These are phyloP conservation scores for Pseudocercospora macadamiae DNA, from an alignment of 2,329 filamentous ascomycete species.

Conservation along the genomic window DNA sequence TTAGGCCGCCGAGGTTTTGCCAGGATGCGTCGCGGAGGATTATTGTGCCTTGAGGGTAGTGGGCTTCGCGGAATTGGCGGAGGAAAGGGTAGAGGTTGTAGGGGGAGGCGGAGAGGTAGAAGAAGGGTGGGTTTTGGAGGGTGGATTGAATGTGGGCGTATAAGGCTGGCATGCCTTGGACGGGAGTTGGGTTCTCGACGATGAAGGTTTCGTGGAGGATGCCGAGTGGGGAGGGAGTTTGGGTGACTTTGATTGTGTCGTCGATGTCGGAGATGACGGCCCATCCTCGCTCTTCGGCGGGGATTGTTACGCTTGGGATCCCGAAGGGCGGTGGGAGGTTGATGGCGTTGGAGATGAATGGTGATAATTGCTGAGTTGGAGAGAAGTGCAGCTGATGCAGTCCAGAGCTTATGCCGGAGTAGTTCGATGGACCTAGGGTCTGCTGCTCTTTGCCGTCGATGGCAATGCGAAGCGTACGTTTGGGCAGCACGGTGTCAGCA, in stretches of 20 bases:
- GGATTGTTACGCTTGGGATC: slow-evolving; percentile 68
- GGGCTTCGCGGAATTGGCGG: slow-evolving; percentile 67
- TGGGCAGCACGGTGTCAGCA: slow-evolving; percentile 73
- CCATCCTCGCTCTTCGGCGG: slow-evolving; percentile 79
- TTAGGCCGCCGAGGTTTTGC: slow-evolving; percentile 79
- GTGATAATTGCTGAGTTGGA: slow-evolving; percentile 14
- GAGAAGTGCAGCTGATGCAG: slow-evolving; percentile 35
- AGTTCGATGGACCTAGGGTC: slow-evolving; percentile 39
- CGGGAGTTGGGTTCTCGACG: slow-evolving; percentile 66
- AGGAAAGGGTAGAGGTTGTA: slow-evolving; percentile 94
- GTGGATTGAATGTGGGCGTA: slow-evolving; percentile 67
- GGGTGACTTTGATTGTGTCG: slow-evolving; percentile 91
- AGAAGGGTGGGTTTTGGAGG: slow-evolving; percentile 71
- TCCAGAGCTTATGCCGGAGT: slow-evolving; percentile 38
- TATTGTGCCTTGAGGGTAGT: slow-evolving; percentile 78
- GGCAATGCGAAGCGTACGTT: slow-evolving; percentile 66
- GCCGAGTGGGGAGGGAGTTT: slow-evolving; percentile 76
- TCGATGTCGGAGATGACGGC: slow-evolving; percentile 86
- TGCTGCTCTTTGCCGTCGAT: slow-evolving; percentile 51
- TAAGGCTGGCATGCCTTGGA: slow-evolving; percentile 81
- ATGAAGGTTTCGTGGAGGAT: slow-evolving; percentile 85
- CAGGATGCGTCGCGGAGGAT: slow-evolving; percentile 83
- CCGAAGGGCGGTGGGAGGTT: slow-evolving; percentile 39
- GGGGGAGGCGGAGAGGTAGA: slow-evolving; percentile 90
- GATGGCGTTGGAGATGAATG: slow-evolving; percentile 28